phyloP scores from a whole-genome alignment of 352 stramenopile genomes.

The Globisporangium nunn region DNA sequence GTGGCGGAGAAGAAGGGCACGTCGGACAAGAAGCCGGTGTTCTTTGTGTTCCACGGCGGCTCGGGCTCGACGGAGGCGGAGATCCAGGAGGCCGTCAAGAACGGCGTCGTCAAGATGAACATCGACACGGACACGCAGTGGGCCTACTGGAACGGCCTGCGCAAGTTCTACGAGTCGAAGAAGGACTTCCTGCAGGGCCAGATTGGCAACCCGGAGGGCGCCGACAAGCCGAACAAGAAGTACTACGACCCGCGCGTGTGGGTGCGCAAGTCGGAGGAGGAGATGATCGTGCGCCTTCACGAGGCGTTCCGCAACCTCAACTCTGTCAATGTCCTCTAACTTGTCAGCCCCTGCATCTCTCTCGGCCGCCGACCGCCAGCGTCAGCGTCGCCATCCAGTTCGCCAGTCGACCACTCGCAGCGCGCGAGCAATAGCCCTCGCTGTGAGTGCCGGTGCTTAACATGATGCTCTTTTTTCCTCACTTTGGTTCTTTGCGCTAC shows the following conservation, averaged over 20 bases:
- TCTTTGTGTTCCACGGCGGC: conserved; percentile 99
- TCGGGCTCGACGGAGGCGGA: conserved; percentile 94
- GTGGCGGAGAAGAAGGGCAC: conserved; percentile 59
- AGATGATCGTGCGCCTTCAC: conserved; percentile 90
- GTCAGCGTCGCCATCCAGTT: background rate
- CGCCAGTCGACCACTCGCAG: background rate
- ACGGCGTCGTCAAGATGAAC: conserved; percentile 99
- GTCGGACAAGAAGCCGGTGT: conserved; percentile 92
- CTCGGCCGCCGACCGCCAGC: no score
- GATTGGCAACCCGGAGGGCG: conserved; percentile 97
- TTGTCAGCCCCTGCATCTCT: background rate
- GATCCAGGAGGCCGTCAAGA: conserved; percentile 94
- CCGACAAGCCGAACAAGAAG: conserved; percentile 99
- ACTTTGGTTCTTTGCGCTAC: background rate
- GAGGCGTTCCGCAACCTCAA: conserved; percentile 91
- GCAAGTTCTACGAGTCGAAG: conserved; percentile 96
- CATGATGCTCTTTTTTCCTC: conserved; percentile 6
- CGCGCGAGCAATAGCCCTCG: background rate
- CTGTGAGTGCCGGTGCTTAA: background rate
- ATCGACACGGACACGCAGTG: conserved; percentile 99
- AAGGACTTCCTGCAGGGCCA: conserved; percentile 97
- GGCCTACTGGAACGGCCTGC: conserved; percentile 98
- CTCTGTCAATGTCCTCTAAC: conserved; percentile 63
- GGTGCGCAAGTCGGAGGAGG: conserved; percentile 95
- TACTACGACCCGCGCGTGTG: conserved; percentile 98